These are phyloP conservation scores for Amylostereum areolatum DNA, from an alignment of 1,284 basidiomycete species.

Conservation along the genomic window DNA sequence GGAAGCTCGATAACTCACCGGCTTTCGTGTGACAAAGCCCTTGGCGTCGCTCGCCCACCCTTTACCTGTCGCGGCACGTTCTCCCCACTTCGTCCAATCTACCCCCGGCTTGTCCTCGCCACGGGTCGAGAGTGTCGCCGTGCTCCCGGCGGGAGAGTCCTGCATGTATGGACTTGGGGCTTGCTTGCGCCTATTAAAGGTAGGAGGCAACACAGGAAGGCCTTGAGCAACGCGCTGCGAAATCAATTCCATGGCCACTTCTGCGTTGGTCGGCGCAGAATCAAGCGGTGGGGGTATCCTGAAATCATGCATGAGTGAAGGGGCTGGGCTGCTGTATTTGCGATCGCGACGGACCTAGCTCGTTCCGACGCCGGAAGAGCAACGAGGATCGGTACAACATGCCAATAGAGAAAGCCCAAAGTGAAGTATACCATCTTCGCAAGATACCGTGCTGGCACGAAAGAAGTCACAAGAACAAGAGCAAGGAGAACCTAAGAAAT, in stretches of 20 bases:
- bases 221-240: conserved; percentile 53
- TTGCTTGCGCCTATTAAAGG: conserved; percentile 7
- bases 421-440: conserved; percentile 40
- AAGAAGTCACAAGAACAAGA: conserved; percentile 4
- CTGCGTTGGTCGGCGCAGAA: conserved; percentile 58
- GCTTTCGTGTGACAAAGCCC: conserved; percentile 29
- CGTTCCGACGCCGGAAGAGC: conserved; percentile 42
- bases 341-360: conserved; percentile 31
- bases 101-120: conserved; percentile 15
- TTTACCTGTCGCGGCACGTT: conserved; percentile 39
- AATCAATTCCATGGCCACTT: conserved; percentile 64
- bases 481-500: background rate
- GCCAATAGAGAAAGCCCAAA: conserved; percentile 56
- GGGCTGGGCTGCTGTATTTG: conserved; percentile 3
- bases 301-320: background rate
- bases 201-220: conserved; percentile 33
- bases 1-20: conserved; percentile 22
- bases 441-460: conserved; percentile 45
- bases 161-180: no score
- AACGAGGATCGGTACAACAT: conserved; percentile 49
- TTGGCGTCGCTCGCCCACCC: conserved; percentile 35
- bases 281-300: conserved; percentile 39
- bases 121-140: no score
- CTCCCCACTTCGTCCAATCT: conserved; percentile 53
- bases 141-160: no score